phyloP scores from a whole-genome alignment of 345 rosid genomes.

The Carallia pectinifolia region DNA sequence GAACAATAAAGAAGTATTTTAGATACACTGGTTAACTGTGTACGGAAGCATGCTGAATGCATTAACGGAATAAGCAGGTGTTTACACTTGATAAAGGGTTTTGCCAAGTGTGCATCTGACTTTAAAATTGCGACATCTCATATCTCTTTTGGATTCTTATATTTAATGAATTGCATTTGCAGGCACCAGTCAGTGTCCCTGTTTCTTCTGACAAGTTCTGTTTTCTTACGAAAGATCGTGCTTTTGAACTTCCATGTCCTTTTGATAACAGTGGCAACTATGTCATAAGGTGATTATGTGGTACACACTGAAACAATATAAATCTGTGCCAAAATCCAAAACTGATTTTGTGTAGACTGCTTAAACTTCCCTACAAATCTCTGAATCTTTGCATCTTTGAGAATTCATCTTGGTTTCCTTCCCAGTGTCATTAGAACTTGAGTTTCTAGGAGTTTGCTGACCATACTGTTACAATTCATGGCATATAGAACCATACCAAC shows the following conservation, averaged over 20 bases:
- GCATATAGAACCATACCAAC: not conserved
- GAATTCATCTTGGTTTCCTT: conserved; percentile 2
- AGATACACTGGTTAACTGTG: too few relatives aligned
- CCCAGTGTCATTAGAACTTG: not conserved
- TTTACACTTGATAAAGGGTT: too few relatives aligned
- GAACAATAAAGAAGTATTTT: too few relatives aligned
- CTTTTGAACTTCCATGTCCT: conserved; percentile 80
- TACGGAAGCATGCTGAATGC: too few relatives aligned
- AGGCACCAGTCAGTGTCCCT: conserved; percentile 77
- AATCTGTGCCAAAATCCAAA: not conserved
- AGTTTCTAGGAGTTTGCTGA: not conserved
- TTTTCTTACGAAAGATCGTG: conserved; percentile 73
- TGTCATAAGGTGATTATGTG: conserved; percentile 64
- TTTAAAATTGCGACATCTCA: not conserved
- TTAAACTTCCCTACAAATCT: not conserved
- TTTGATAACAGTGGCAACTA: conserved; percentile 88
- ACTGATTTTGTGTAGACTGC: not conserved
- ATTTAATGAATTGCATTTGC: conserved; percentile 25
- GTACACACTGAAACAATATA: not conserved
- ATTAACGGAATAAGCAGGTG: too few relatives aligned
- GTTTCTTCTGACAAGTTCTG: conserved; percentile 88
- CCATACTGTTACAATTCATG: not conserved
- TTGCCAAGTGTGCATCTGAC: not conserved
- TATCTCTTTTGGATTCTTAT: conserved; percentile 6
- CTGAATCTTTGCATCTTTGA: not conserved